Conservation (phyloP, 306 rosid genomes). For the Prunus fruticosa region DNA sequence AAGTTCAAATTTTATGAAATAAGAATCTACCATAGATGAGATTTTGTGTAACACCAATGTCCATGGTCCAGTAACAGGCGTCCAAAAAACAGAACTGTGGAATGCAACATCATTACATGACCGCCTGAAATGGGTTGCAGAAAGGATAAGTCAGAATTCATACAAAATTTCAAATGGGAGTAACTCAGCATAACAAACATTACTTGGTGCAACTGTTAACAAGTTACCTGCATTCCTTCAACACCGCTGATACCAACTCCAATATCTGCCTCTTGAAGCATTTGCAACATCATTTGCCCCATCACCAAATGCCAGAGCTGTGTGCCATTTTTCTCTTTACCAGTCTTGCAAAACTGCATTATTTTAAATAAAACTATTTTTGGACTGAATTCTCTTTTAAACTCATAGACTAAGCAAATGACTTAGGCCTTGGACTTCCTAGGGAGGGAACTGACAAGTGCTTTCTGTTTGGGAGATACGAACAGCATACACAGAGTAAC, state of each 20-base stretch:
- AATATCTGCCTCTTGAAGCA: constrained; percentile 99
- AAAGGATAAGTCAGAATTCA: constrained; percentile 16
- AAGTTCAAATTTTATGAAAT: not conserved
- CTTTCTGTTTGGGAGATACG: constrained; percentile 98
- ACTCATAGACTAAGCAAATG: not conserved
- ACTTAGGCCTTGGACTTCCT: no score
- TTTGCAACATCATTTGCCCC: constrained; percentile 98
- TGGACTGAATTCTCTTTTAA: not conserved
- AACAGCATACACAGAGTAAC: constrained; percentile 96
- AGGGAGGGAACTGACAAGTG: constrained; percentile 79
- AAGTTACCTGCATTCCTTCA: constrained; percentile 97
- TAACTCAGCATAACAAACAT: no score
- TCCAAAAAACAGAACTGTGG: constrained; percentile 92
- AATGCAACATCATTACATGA: constrained; percentile 96
- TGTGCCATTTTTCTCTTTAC: constrained; percentile 68
- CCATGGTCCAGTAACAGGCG: constrained; percentile 97
- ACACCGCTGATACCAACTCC: constrained; percentile 96
- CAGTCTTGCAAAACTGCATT: constrained; percentile 69
- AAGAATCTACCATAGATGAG: constrained; percentile 76
- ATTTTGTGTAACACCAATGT: constrained; percentile 99
- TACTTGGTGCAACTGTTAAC: constrained; percentile 5
- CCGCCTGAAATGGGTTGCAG: constrained; percentile 58
- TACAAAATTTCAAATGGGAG: constrained; percentile 1
- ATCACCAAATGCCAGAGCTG: constrained; percentile 95
- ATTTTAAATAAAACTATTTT: not conserved